Conservation (phyloP, 2,329 filamentous ascomycete species). For the Colletotrichum scovillei region DNA sequence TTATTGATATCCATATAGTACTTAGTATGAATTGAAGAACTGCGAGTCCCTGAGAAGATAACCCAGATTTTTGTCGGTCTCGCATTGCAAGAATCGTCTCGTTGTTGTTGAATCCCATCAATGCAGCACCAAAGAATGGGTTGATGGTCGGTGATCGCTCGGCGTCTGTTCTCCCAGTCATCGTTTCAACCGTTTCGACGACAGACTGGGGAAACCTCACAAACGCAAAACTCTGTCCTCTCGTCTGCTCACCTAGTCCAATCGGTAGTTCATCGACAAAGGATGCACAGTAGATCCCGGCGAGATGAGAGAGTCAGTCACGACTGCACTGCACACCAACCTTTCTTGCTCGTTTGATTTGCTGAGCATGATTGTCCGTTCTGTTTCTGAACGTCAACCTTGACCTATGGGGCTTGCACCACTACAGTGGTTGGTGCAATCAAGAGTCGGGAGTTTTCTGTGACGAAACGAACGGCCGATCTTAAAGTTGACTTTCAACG, state of each 20-base stretch:
- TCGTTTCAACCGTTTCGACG: constrained; percentile 28
- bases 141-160: neutral
- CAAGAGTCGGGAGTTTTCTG: neutral
- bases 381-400: neutral
- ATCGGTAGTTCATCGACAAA: neutral
- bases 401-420: neutral
- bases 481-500: neutral
- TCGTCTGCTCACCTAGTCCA: neutral
- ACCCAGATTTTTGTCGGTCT: neutral
- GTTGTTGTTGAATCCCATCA: neutral
- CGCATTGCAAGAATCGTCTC: neutral
- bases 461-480: constrained; percentile 6
- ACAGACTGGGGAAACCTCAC: constrained; percentile 10
- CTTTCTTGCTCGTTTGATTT: neutral
- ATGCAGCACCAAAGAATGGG: neutral
- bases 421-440: too few species aligned
- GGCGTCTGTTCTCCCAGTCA: neutral
- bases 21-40: neutral
- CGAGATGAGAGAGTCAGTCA: constrained; percentile 1
- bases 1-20: neutral
- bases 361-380: neutral
- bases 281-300: constrained; percentile 12
- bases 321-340: neutral
- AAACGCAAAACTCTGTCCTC: neutral
- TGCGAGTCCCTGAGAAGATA: neutral